A percentile compares a stretch with the other conserved stretches of the same genome.
Conservation (phyloP, 2,329 filamentous ascomycete genomes). For the Colletotrichum sp. region DNA sequence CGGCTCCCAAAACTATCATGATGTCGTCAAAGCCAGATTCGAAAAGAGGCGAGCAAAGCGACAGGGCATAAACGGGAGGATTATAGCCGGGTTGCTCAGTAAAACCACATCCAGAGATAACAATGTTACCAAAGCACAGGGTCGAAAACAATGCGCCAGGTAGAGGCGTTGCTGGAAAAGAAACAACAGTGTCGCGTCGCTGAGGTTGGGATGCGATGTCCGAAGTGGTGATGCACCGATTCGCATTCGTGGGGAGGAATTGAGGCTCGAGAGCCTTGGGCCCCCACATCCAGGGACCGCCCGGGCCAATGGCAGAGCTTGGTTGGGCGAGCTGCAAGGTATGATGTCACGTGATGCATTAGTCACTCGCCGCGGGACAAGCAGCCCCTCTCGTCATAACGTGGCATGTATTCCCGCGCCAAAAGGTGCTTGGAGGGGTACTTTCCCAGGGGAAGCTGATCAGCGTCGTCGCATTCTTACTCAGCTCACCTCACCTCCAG, state of each 20-base stretch:
- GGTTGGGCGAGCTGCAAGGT: neutral
- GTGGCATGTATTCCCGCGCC: neutral
- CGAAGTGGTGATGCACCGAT: slow-evolving; percentile 19
- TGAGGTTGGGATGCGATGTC: slow-evolving; percentile 18
- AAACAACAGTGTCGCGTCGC: slow-evolving; percentile 19
- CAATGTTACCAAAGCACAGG: slow-evolving; percentile 1
- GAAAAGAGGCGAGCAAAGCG: slow-evolving; percentile 15
- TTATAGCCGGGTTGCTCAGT: slow-evolving; percentile 6
- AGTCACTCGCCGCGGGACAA: neutral
- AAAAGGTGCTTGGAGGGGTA: slow-evolving; percentile 2
- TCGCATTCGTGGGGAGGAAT: slow-evolving; percentile 20
- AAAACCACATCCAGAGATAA: slow-evolving; percentile 8
- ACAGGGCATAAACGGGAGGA: slow-evolving; percentile 11
- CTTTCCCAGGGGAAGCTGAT: neutral
- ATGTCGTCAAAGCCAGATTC: slow-evolving; percentile 34
- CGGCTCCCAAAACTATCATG: slow-evolving; percentile 45
- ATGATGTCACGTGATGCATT: neutral
- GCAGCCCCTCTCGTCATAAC: slow-evolving; percentile 3
- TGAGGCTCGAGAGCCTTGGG: slow-evolving; percentile 17
- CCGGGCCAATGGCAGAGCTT: slow-evolving; percentile 13
- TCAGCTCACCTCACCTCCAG: neutral
- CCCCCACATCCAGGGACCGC: slow-evolving; percentile 3
- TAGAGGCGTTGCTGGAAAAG: neutral
- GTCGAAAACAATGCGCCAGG: slow-evolving; percentile 18
- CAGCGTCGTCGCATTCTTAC: neutral